Base-by-base conservation (phyloP, 768 basidiomycete species). In the Agaricus bisporus region DNA sequence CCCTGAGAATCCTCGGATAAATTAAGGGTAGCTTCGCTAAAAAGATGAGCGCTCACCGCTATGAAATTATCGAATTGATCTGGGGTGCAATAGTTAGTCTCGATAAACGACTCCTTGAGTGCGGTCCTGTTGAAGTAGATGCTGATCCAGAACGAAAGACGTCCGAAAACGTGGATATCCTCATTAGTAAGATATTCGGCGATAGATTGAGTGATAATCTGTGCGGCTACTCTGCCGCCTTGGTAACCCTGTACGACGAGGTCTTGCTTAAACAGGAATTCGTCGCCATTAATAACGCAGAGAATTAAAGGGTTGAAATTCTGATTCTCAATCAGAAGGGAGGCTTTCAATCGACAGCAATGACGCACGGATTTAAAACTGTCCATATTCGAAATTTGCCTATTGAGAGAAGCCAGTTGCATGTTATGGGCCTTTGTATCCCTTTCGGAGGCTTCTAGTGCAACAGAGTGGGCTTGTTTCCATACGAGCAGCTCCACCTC, bases 71-170 rank as follows among this genome's bases (percentile, higher is more conserved):
- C 81, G 58, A 88, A 76, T 57, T 88, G 85, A 46, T 84, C 83
- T 18, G 71, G 70, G 43, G 77, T 77, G 63, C 86, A 88, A 49
- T 83, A 65, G 48, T 76, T 74, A 59, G 78, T 74, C 29, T 68
- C 70, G 52, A 77, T 66, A 36, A 87, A 74, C 47, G 69, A 67
- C 48, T 80, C 77, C 10, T 75, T 64, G 42, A 86, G 68, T 29
- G 77, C 77, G 49, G 68, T 61, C 67, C 78, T 85, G 73, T 86
- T 87, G 68, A 81, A 78, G 70, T 82, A 89, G 57, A 90, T 65
- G 41, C 80, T 81, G 47, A 87, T 79, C 86, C 85, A 89, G 65
- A 88, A 87, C 25, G 86, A 86, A 38, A 87, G 73, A 8, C 82
- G 76, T 28, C 81, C 82, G 54, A 81, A 77, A 51, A 79, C 73